Conservation (phyloP, 148 eudicot genomes). For the Rhododendron mucronatum region DNA sequence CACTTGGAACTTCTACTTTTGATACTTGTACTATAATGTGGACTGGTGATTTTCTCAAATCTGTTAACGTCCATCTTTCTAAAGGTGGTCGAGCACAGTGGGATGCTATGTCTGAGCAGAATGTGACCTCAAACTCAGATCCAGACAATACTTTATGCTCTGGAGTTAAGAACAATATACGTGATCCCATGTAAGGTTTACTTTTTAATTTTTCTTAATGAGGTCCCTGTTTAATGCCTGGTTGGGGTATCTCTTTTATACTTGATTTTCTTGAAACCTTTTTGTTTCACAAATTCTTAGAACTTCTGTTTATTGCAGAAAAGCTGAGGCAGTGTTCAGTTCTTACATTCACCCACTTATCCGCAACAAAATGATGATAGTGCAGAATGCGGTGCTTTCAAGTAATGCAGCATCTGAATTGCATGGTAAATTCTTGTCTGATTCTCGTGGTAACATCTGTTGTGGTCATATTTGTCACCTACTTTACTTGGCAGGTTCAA, state of each 20-base stretch:
- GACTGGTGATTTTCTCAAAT: slow-evolving; percentile 19
- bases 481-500: slow-evolving; percentile 37
- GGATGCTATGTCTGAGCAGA: slow-evolving; percentile 24
- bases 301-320: slow-evolving; percentile 39
- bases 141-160: slow-evolving; percentile 30
- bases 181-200: slow-evolving; percentile 35
- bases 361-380: slow-evolving; percentile 39
- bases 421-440: slow-evolving; percentile 38
- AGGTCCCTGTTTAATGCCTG: neutral
- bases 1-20: neutral
- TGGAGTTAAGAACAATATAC: slow-evolving; percentile 17
- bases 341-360: slow-evolving; percentile 61
- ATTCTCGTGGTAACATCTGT: slow-evolving; percentile 5
- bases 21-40: neutral
- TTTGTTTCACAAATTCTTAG: neutral
- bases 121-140: slow-evolving; percentile 24
- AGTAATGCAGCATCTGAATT: slow-evolving; percentile 16
- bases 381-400: slow-evolving; percentile 27
- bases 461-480: slow-evolving; percentile 21
- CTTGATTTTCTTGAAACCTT: neutral
- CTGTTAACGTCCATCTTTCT: slow-evolving; percentile 21
- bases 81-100: slow-evolving; percentile 32
- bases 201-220: neutral
- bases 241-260: neutral
- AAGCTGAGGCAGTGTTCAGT: slow-evolving; percentile 24